Conservation (phyloP, 164 flowering plant species). For the Tetrastigma voinierianum region DNA sequence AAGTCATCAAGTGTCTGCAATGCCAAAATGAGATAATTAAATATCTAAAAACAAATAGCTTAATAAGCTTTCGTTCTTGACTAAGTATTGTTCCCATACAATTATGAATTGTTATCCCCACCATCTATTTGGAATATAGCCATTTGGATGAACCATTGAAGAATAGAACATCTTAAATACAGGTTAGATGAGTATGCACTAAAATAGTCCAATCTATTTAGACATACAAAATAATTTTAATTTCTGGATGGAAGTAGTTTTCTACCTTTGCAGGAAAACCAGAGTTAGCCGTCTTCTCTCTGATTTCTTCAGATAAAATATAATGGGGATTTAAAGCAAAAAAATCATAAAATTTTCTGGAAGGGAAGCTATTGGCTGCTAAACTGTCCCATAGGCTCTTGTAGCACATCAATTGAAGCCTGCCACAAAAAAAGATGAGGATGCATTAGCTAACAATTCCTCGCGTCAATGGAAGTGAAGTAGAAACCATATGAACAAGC, state of each 20-base stretch:
- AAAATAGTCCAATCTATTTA: too few relatives aligned
- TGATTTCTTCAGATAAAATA: conserved; percentile 55
- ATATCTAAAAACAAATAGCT: background rate
- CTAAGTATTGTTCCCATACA: background rate
- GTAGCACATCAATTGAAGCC: conserved; percentile 94
- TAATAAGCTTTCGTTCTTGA: background rate
- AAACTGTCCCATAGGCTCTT: conserved; percentile 78
- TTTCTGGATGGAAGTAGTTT: too few relatives aligned
- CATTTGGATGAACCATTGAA: background rate
- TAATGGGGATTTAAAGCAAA: conserved; percentile 59
- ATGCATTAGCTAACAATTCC: background rate
- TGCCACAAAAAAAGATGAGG: conserved; percentile 22
- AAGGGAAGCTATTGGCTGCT: conserved; percentile 45
- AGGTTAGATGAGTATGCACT: background rate
- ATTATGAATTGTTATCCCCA: background rate
- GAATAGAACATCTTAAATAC: background rate
- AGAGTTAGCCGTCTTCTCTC: conserved; percentile 33
- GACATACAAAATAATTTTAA: too few relatives aligned
- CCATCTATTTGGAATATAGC: background rate
- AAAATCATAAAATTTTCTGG: conserved; percentile 45
- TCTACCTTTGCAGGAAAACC: conserved; percentile 66
- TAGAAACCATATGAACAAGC: background rate
- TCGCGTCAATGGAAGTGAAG: background rate
- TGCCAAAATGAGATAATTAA: conserved; percentile 13
- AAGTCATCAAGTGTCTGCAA: conserved; percentile 84